Evolutionary conservation across 805 yeast species (phyloP).

Genomic region (Metschnikowia kofuensis): DNA sequence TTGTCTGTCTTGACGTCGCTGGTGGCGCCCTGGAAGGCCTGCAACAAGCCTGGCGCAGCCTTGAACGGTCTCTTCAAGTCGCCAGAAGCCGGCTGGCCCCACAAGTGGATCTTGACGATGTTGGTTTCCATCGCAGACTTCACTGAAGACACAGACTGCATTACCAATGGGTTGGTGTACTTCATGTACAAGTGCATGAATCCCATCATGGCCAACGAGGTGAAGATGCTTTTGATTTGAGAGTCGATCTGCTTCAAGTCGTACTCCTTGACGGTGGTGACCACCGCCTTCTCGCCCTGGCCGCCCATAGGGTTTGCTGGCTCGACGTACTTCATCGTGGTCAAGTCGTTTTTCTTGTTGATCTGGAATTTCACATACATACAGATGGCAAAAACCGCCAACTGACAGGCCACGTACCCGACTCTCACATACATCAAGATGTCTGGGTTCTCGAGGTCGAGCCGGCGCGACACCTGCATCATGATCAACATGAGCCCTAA

Average conservation of each 20-base stretch:
- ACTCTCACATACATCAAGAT: slow-evolving; percentile 72
- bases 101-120: slow-evolving; percentile 86
- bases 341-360: slow-evolving; percentile 76
- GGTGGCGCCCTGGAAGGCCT: slow-evolving; percentile 61
- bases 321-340: slow-evolving; percentile 87
- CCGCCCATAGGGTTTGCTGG: slow-evolving; percentile 81
- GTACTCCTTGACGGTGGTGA: slow-evolving; percentile 92
- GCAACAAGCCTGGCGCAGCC: slow-evolving; percentile 54
- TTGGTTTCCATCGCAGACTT: slow-evolving; percentile 88
- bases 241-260: slow-evolving; percentile 83
- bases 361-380: slow-evolving; percentile 60
- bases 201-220: slow-evolving; percentile 94
- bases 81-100: slow-evolving; percentile 78
- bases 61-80: slow-evolving; percentile 97
- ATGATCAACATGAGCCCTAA: slow-evolving; percentile 87
- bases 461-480: slow-evolving; percentile 90
- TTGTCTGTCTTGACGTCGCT: slow-evolving; percentile 74
- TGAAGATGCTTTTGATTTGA: slow-evolving; percentile 78
- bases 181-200: slow-evolving; percentile 98
- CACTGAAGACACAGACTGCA: slow-evolving; percentile 89
- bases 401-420: slow-evolving; percentile 65
- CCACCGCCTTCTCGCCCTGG: slow-evolving; percentile 70
- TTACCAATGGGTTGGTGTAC: slow-evolving; percentile 93
- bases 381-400: slow-evolving; percentile 63
- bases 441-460: slow-evolving; percentile 84